Evolutionary conservation across 2,329 filamentous ascomycete genomes (phyloP), one percentile per base, ranked within the genome.

Genomic region (Phialophora macrospora): DNA sequence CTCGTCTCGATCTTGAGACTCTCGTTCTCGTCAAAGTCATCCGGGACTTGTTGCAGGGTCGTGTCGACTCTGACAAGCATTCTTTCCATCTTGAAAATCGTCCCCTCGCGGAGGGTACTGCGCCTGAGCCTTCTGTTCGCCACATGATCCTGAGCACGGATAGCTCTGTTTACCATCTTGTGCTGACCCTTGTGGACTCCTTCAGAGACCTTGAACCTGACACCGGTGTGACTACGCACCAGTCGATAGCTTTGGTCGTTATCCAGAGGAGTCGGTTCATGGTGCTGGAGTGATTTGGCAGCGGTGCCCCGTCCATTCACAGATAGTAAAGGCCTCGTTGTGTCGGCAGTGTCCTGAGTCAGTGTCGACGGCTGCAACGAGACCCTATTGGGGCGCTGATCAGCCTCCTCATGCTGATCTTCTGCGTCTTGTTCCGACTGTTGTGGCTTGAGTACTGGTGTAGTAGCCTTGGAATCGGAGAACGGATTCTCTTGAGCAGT

Each of bases 1-100:
- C 83, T 80, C 8, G 85, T 85, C 67, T 87, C 84, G 55, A 87
- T 82, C 67, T 83, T 82, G 65, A 86, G 78, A 67, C 84, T 88
- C 54, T 83, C 82, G 69, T 88, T 88, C 73, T 90, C 88, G 61
- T 86, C 84, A 69, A 86, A 90, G 64, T 89, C 85, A 6, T 84
- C 81, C 0, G 85, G 83, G 8, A 88, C 76, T n/a, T 77, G 78
- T 68, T 83, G 81, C 48, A 80, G 72, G 6, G 80, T 82, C 48
- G 80, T 80, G 70, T 88, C 88, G 26, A 88, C 81, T 24, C 86
- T 82, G 22, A 90, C 84, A 24, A 90, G 82, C 88, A 90, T 90
- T 65, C 84, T 86, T 73, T 89, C 87, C 76, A 88, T 87, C 75
- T 89, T 89, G 64, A 90, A 79, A 59, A 90, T 85, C 67, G 88